Evolutionary conservation across 2,329 filamentous ascomycete species (phyloP).

Genomic region (Talaromyces islandicus): DNA sequence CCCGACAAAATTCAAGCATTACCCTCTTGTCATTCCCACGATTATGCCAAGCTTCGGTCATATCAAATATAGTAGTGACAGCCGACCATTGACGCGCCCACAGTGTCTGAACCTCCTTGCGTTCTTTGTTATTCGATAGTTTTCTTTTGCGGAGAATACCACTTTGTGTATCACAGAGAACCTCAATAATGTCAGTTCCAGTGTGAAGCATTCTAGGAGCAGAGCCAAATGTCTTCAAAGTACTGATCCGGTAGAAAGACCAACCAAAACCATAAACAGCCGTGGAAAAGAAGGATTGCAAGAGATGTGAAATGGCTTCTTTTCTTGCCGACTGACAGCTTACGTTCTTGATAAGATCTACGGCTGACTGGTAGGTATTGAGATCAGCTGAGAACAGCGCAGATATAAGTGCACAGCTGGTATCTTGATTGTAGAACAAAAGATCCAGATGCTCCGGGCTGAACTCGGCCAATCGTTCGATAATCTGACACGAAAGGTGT

Average conservation of each 20-base stretch:
- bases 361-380: conserved; percentile 70
- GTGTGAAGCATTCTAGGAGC: conserved; percentile 57
- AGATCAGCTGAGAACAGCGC: conserved; percentile 76
- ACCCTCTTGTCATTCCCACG: conserved; percentile 61
- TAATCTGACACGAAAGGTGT: conserved; percentile 62
- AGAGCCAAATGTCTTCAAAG: conserved; percentile 54
- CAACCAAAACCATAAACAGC: conserved; percentile 52
- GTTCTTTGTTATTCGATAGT: conserved; percentile 54
- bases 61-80: conserved; percentile 72
- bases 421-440: conserved; percentile 62
- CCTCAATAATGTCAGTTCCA: conserved; percentile 56
- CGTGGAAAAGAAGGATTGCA: conserved; percentile 52
- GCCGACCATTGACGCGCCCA: conserved; percentile 83
- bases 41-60: conserved; percentile 78
- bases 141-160: conserved; percentile 55
- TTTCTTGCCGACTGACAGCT: conserved; percentile 61
- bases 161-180: conserved; percentile 58
- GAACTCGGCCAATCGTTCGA: conserved; percentile 76
- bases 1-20: conserved; percentile 90
- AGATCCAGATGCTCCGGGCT: conserved; percentile 60
- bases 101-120: conserved; percentile 63
- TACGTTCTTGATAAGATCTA: conserved; percentile 76
- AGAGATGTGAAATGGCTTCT: conserved; percentile 56
- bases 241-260: conserved; percentile 51
- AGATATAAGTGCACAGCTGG: conserved; percentile 69